Evolutionary conservation across 2,329 filamentous ascomycete species (phyloP).

Genomic region (Xylariaceae sp.): DNA sequence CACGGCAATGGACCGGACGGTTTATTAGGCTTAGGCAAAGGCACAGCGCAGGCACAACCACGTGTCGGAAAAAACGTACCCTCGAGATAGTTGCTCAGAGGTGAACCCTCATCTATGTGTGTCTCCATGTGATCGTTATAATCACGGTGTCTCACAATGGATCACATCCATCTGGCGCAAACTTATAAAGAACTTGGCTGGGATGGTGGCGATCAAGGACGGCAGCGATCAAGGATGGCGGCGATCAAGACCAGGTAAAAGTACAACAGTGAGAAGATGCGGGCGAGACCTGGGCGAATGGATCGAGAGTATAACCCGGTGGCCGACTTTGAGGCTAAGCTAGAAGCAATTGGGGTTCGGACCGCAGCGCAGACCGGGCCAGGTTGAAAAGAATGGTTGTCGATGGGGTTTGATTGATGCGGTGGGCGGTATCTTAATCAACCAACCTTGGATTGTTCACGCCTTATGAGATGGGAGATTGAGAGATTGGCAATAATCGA

Average conservation of each 20-base stretch:
- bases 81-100: constrained; percentile 34
- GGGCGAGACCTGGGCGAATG: background rate
- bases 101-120: constrained; percentile 33
- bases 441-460: background rate
- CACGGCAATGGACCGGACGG: background rate
- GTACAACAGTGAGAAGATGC: background rate
- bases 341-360: constrained; percentile 8
- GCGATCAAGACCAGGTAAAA: background rate
- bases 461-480: background rate
- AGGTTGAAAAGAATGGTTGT: constrained; percentile 9
- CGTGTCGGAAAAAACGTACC: constrained; percentile 21
- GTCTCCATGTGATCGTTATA: constrained; percentile 33
- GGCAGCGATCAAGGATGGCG: constrained; percentile 1
- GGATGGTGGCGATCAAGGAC: constrained; percentile 6
- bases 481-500: background rate
- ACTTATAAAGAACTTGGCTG: constrained; percentile 7
- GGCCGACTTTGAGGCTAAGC: constrained; percentile 4
- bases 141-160: constrained; percentile 27
- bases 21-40: background rate
- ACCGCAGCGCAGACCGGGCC: constrained; percentile 1
- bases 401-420: background rate
- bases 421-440: background rate
- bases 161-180: constrained; percentile 31
- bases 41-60: background rate
- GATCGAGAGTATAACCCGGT: background rate